phyloP scores from a whole-genome alignment of 129 eudicot genomes.

The Cynara cardunculus region DNA sequence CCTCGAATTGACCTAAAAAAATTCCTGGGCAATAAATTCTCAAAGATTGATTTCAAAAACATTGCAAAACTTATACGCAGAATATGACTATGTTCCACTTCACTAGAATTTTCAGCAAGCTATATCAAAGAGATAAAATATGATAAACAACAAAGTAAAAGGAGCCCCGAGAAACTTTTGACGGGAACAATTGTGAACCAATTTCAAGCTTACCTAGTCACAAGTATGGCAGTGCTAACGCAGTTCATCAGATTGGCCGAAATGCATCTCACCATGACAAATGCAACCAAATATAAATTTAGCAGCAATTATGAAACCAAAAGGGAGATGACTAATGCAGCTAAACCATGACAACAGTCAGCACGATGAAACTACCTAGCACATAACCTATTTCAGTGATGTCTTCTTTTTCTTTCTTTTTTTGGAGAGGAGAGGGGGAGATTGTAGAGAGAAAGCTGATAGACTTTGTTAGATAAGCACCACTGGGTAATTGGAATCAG shows the following conservation, averaged over 20 bases:
- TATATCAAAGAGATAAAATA: not conserved
- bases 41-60: not conserved
- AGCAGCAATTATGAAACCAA: not conserved
- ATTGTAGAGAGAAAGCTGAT: not conserved
- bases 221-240: not conserved
- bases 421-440: not conserved
- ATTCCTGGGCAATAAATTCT: not conserved
- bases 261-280: not conserved
- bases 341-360: not conserved
- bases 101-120: not conserved
- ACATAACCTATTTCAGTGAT: not conserved
- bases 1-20: not conserved
- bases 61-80: not conserved
- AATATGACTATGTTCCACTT: not conserved
- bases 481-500: not conserved
- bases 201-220: not conserved
- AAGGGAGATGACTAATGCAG: not conserved
- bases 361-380: not conserved
- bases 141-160: not conserved
- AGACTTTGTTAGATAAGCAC: not conserved
- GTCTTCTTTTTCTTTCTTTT: too few species aligned
- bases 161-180: not conserved
- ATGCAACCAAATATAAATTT: not conserved
- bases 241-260: not conserved
- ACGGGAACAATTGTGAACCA: not conserved